These are phyloP conservation scores for Psilocybe cubensis DNA, from an alignment of 768 basidiomycete genomes.

Conservation along the genomic window DNA sequence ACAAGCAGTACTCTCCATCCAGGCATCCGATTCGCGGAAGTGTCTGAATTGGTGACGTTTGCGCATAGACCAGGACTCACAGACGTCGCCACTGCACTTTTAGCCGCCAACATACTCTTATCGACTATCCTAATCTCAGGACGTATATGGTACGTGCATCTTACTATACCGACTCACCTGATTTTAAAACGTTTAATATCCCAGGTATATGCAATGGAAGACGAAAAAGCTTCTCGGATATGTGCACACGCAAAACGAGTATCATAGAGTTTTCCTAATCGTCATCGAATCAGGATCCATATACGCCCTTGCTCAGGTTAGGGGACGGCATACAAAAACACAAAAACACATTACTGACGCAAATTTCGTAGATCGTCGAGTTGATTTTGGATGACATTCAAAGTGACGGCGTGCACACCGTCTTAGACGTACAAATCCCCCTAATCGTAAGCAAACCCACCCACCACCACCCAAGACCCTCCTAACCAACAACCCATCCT, in stretches of 20 bases:
- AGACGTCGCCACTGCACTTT: slow-evolving; percentile 3
- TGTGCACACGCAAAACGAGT: slow-evolving; percentile 1
- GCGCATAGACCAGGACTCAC: background rate
- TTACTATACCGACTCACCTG: background rate
- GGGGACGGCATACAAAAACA: background rate
- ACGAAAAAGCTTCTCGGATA: slow-evolving; percentile 3
- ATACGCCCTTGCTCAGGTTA: slow-evolving; percentile 5
- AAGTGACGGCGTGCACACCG: background rate
- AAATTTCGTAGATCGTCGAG: slow-evolving; percentile 3
- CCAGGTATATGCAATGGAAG: slow-evolving; percentile 11
- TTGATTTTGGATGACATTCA: slow-evolving; percentile 5
- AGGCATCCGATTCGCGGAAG: slow-evolving; percentile 6
- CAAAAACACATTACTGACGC: too few species aligned
- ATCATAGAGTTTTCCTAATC: background rate
- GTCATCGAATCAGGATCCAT: slow-evolving; percentile 4
- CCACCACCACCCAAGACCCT: background rate
- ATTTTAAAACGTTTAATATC: background rate
- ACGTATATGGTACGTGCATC: background rate
- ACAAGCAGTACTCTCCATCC: too few species aligned
- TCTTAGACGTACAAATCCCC: slow-evolving; percentile 2
- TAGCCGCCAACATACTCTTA: slow-evolving; percentile 2
- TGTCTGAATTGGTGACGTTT: background rate
- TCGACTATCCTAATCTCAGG: slow-evolving; percentile 1
- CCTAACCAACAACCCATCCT: background rate
- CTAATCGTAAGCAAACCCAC: background rate